Evolutionary conservation across 345 rosid species (phyloP).

Genomic region (Excoecaria agallocha): DNA sequence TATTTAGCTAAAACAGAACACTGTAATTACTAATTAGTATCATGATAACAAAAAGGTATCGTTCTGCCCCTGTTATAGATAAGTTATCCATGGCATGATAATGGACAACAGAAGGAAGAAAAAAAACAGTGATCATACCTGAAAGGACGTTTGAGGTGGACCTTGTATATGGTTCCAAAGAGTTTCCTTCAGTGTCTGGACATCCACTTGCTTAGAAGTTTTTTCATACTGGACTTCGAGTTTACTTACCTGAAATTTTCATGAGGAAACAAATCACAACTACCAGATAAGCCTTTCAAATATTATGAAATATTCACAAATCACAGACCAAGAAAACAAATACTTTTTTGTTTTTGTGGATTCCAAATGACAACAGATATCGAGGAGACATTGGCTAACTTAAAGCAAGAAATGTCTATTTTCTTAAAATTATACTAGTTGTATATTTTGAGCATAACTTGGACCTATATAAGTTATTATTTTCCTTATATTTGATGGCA

Average conservation of each 20-base stretch:
- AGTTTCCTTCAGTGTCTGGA: constrained; percentile 76
- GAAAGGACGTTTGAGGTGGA: neutral
- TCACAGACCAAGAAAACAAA: neutral
- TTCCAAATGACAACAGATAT: neutral
- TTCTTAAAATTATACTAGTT: neutral
- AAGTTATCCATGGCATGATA: too few species aligned
- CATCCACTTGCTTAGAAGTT: constrained; percentile 34
- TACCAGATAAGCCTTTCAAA: too few species aligned
- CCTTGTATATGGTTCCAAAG: constrained; percentile 71
- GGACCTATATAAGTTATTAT: neutral
- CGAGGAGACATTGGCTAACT: neutral
- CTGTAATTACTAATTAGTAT: too few species aligned
- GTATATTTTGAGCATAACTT: neutral
- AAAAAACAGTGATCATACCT: too few species aligned
- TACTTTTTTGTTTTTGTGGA: neutral
- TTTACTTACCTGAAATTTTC: too few species aligned
- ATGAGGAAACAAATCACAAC: too few species aligned
- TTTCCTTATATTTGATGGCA: neutral
- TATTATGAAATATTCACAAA: too few species aligned
- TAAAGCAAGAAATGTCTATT: neutral
- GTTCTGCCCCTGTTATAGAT: too few species aligned
- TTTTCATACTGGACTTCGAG: too few species aligned
- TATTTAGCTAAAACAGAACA: too few species aligned
- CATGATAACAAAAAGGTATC: too few species aligned
- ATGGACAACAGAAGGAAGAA: too few species aligned